Evolutionary conservation across 345 rosid species (phyloP).

Genomic region (Eucalyptus curtisii): DNA sequence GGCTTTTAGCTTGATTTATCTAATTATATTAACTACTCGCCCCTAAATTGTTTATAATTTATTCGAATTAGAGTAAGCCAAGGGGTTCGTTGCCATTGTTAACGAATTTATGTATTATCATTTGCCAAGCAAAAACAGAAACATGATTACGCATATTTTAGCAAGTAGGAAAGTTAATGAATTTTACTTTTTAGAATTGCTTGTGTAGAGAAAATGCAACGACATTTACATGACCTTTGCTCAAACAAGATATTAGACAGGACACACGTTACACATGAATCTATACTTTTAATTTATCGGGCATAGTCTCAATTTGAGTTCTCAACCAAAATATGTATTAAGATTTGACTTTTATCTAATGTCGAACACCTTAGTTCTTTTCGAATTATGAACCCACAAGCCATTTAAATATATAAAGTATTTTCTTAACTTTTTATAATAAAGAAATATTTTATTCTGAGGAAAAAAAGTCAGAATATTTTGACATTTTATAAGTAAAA

Average conservation of each 20-base stretch:
- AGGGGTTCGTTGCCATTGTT: neutral
- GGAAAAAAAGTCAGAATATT: neutral
- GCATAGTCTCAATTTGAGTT: neutral
- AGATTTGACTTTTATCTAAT: neutral
- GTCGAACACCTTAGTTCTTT: neutral
- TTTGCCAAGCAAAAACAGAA: neutral
- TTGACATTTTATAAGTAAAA: neutral
- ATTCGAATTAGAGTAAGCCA: neutral
- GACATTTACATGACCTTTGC: neutral
- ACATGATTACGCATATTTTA: neutral
- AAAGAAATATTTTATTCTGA: neutral
- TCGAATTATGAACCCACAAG: neutral
- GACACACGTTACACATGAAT: neutral
- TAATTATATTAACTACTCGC: neutral
- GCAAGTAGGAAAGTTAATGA: neutral
- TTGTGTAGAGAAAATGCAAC: neutral
- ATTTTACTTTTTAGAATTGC: neutral
- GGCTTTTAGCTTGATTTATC: constrained; percentile 67
- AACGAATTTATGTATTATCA: neutral
- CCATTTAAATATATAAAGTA: neutral
- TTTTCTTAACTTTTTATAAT: neutral
- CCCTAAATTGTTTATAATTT: neutral
- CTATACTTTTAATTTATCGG: neutral
- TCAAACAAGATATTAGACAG: neutral
- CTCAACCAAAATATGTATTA: neutral